A percentile compares a stretch with the other conserved stretches of the same genome.
These are phyloP conservation scores for Acrasis kona DNA, from an alignment of 78 protist species.

Conservation along the genomic window DNA sequence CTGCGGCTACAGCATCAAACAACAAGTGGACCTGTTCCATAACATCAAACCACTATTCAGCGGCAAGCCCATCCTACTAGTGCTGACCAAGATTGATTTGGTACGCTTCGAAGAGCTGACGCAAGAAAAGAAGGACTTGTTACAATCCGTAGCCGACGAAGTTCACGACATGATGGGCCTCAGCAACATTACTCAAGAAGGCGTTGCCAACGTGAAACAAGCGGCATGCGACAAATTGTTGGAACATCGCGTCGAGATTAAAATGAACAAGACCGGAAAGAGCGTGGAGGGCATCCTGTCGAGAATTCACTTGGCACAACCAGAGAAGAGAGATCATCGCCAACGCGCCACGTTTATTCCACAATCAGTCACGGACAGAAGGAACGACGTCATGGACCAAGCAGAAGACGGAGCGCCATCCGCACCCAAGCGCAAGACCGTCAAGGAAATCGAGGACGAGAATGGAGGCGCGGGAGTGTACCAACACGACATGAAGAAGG, in stretches of 20 bases:
- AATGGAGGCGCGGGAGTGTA: constrained; percentile 61
- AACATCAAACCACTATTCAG: constrained; percentile 89
- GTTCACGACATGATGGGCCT: constrained; percentile 25
- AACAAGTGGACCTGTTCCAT: constrained; percentile 87
- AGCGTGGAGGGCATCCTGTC: constrained; percentile 13
- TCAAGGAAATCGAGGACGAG: constrained; percentile 29
- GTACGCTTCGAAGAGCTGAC: constrained; percentile 46
- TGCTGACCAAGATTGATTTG: constrained; percentile 85
- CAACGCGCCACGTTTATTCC: constrained; percentile 62
- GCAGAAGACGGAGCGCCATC: constrained; percentile 13
- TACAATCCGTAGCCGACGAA: constrained; percentile 18
- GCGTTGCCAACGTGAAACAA: constrained; percentile 68
- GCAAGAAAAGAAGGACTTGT: constrained; percentile 34
- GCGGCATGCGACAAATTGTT: constrained; percentile 85
- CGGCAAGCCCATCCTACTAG: constrained; percentile 92
- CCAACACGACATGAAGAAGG: constrained; percentile 12
- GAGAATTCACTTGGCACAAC: constrained; percentile 75
- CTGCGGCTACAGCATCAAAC: constrained; percentile 87
- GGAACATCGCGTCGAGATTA: constrained; percentile 60
- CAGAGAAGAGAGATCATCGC: constrained; percentile 49
- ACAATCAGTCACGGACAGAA: neutral
- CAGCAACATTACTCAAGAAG: constrained; percentile 72
- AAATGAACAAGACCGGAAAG: neutral
- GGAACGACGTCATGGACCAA: constrained; percentile 1
- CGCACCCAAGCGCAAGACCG: constrained; percentile 9